Base-by-base conservation (phyloP, 768 basidiomycete species). In the Russula compacta region DNA sequence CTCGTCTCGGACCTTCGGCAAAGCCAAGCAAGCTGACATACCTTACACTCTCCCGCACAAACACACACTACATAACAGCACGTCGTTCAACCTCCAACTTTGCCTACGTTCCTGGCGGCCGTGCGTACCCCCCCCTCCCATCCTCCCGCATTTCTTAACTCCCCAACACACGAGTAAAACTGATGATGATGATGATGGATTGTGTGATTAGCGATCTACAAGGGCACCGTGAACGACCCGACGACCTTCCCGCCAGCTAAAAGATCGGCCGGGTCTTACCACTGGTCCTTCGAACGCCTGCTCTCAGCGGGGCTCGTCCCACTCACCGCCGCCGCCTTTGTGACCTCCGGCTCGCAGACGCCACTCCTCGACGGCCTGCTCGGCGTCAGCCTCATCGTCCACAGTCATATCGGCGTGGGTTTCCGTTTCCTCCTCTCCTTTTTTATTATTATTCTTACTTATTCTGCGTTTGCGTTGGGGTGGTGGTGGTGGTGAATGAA, bases 191-290 rank as follows among this genome's bases (percentile, higher is more conserved):
- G n/a, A n/a, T n/a, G n/a, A 12, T 15, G 38, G 10, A 2, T 11
- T 42, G 12, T 19, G n/a, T 43, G 15, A 59, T 33, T 64, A 92
- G 93, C 94, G 61, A 82, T 97, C 69, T 83, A 87, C 76, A 83
- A 83, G 71, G 97, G 95, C 53, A 89, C 92, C 35, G 94, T 93
- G 62, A 98, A 99, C 75, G 97, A 99, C 72, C 89, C 95, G 2
- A 93, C 90, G 2, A 77, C 84, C 9, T 98, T 95, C 78, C 95
- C 95, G 21, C 72, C 85, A 5, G 83, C 93, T 5, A 87, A 83
- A 61, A 86, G 82, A 70, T 73, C 82, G 1, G 89, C 95, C 68
- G 95, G 97, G 53, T 94, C 93, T 2, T 86, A 97, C 74, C 95
- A 84, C 74, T 85, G 84, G 84, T 86, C 93, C 1, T 98, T 98